phyloP scores from a whole-genome alignment of 2,329 filamentous ascomycete species.

The Parafenestella ontariensis region DNA sequence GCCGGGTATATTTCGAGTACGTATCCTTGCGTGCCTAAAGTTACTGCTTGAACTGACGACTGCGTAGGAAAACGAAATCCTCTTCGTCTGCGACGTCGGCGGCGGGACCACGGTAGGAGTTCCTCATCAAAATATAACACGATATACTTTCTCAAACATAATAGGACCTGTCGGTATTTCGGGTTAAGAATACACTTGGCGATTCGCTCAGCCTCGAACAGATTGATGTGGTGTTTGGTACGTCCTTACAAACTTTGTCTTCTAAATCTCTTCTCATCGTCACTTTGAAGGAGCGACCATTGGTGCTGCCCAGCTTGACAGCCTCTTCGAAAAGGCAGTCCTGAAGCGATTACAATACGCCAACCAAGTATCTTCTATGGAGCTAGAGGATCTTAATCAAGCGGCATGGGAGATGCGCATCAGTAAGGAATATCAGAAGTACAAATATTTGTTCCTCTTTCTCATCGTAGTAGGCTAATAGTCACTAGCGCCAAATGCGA shows the following conservation, averaged over 20 bases:
- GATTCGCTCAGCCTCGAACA: constrained; percentile 37
- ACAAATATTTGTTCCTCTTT: constrained; percentile 7
- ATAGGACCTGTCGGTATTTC: constrained; percentile 35
- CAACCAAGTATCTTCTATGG: constrained; percentile 21
- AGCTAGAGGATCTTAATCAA: constrained; percentile 33
- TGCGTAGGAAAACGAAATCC: constrained; percentile 47
- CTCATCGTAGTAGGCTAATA: neutral
- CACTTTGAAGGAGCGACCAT: constrained; percentile 49
- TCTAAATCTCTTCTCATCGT: constrained; percentile 11
- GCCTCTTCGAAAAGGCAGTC: constrained; percentile 36
- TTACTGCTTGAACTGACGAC: too few species aligned
- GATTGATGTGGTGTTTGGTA: constrained; percentile 46
- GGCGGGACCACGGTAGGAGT: constrained; percentile 56
- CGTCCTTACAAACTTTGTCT: neutral
- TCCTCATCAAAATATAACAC: too few species aligned
- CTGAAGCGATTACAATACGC: constrained; percentile 29
- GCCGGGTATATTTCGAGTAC: constrained; percentile 32
- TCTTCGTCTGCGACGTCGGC: constrained; percentile 60
- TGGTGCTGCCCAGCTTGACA: constrained; percentile 46
- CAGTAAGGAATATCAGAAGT: constrained; percentile 44
- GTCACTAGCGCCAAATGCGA: constrained; percentile 43
- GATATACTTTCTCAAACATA: too few species aligned
- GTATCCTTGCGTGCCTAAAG: too few species aligned
- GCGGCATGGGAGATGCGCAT: constrained; percentile 48
- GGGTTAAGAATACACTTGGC: constrained; percentile 32